phyloP scores from a whole-genome alignment of 2,329 filamentous ascomycete species.

The Cryphonectria parasitica region DNA sequence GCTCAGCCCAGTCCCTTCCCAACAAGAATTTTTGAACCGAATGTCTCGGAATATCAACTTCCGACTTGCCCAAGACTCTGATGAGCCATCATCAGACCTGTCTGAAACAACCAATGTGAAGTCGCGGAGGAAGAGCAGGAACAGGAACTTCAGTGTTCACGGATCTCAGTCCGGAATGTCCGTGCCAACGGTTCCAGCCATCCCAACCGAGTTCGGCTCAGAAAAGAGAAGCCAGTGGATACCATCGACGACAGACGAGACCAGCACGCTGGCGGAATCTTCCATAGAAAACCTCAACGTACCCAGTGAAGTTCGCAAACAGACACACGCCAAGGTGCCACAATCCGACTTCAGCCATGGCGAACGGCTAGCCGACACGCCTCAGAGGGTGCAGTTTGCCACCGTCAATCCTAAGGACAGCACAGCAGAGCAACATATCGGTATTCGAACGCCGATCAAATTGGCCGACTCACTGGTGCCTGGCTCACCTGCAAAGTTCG shows the following conservation, averaged over 20 bases:
- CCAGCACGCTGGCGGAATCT: background rate
- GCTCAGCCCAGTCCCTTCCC: conserved; percentile 2
- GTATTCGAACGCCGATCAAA: background rate
- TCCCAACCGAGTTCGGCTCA: background rate
- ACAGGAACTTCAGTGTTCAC: conserved; percentile 13
- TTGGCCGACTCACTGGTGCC: background rate
- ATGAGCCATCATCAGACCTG: background rate
- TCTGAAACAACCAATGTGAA: background rate
- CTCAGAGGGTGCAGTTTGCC: background rate
- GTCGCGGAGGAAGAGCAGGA: conserved; percentile 9
- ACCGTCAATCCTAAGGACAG: background rate
- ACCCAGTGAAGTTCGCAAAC: background rate
- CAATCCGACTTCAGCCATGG: background rate
- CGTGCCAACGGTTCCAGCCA: background rate
- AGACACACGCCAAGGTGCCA: background rate
- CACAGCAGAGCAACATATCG: background rate
- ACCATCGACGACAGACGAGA: background rate
- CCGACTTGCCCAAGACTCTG: background rate
- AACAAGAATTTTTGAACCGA: conserved; percentile 13
- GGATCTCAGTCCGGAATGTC: conserved; percentile 3
- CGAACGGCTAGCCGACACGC: background rate
- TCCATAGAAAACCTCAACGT: too few species aligned
- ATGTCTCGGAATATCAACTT: conserved; percentile 11
- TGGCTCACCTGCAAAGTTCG: background rate
- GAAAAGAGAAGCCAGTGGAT: conserved; percentile 2